phyloP scores from a whole-genome alignment of 768 basidiomycete species.

The Termitomyces sp. region DNA sequence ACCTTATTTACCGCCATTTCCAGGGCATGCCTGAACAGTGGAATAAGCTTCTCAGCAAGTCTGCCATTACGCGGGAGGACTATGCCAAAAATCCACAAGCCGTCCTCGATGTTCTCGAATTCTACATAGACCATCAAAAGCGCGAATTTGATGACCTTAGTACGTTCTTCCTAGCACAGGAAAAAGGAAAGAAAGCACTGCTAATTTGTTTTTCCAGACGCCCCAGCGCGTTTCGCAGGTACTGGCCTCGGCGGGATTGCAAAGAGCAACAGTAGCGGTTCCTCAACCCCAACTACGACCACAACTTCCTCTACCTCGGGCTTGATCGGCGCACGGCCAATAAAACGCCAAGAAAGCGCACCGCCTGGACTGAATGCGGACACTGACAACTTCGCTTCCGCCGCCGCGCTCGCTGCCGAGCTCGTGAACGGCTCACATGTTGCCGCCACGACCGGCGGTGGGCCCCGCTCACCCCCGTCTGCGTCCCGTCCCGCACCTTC shows the following conservation, averaged over 20 bases:
- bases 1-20: constrained; percentile 5
- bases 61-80: constrained; percentile 96
- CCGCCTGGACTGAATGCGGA: constrained; percentile 37
- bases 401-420: constrained; percentile 59
- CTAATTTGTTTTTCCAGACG: constrained; percentile 34
- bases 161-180: constrained; percentile 16
- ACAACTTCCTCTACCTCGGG: constrained; percentile 18
- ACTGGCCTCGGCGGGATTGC: constrained; percentile 81
- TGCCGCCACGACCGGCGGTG: constrained; percentile 22
- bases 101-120: constrained; percentile 95
- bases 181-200: constrained; percentile 13
- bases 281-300: constrained; percentile 16
- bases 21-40: constrained; percentile 97
- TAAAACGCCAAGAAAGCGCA: constrained; percentile 36
- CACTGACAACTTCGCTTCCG: constrained; percentile 35
- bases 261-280: constrained; percentile 31
- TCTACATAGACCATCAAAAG: constrained; percentile 97
- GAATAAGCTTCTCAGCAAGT: constrained; percentile 94
- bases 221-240: constrained; percentile 84
- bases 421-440: constrained; percentile 51
- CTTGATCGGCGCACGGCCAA: constrained; percentile 17
- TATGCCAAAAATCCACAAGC: constrained; percentile 97
- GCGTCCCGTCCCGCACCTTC: constrained; percentile 65
- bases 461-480: constrained; percentile 25
- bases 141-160: constrained; percentile 73